A percentile compares a stretch with the other conserved stretches of the same genome.
Conservation (phyloP, 345 rosid species). For the Brassica incana region DNA sequence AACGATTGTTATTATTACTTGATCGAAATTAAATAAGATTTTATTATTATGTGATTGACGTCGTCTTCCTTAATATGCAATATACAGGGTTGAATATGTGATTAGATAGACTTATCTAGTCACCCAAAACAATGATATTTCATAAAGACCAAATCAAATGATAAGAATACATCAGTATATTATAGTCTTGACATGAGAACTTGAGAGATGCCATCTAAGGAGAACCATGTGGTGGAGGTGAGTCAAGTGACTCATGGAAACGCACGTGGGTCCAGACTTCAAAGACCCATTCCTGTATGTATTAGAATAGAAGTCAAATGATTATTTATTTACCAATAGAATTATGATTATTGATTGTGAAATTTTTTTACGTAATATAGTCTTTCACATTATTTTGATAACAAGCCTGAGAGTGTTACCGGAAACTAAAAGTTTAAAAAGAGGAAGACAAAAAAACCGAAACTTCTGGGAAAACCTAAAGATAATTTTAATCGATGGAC, state of each 20-base stretch:
- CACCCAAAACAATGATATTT: not conserved
- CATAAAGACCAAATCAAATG: not conserved
- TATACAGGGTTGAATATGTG: slow-evolving; percentile 18
- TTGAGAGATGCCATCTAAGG: not conserved
- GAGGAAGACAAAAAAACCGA: too few species aligned
- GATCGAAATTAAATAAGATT: slow-evolving; percentile 16
- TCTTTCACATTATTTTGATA: too few species aligned
- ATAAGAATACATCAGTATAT: not conserved
- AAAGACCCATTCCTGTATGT: slow-evolving; percentile 11
- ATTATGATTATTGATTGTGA: not conserved
- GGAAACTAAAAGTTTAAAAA: too few species aligned
- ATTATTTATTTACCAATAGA: not conserved
- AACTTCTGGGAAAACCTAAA: too few species aligned
- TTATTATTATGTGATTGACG: slow-evolving; percentile 10
- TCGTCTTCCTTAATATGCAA: not conserved
- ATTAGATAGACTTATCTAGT: slow-evolving; percentile 1
- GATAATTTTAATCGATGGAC: too few species aligned
- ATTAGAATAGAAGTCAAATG: slow-evolving; percentile 1
- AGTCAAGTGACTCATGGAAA: slow-evolving; percentile 1
- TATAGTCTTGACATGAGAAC: not conserved
- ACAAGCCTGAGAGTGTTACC: too few species aligned
- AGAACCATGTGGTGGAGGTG: not conserved
- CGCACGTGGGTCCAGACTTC: not conserved
- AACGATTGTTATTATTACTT: slow-evolving; percentile 10
- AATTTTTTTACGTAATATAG: too few species aligned